phyloP scores from a whole-genome alignment of 495 filamentous ascomycete genomes.

The Talaromyces nanjingensis region DNA sequence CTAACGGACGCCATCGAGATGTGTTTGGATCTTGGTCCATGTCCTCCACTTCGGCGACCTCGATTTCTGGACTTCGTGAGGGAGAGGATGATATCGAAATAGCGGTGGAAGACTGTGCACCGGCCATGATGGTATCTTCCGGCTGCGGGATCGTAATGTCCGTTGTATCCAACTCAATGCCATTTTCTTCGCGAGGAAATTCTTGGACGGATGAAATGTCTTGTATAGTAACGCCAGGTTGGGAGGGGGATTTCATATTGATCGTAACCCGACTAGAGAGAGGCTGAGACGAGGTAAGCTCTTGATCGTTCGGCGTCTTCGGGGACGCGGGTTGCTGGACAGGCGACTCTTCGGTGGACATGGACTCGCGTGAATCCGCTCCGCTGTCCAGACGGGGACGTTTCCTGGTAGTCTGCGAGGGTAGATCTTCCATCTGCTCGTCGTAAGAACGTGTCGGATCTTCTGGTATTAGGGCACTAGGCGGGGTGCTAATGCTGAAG shows the following conservation, averaged over 20 bases:
- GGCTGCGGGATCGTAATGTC: constrained; percentile 6
- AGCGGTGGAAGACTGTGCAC: constrained; percentile 21
- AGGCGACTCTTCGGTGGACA: constrained; percentile 27
- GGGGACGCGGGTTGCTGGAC: constrained; percentile 11
- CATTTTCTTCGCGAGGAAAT: constrained; percentile 6
- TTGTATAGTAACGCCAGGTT: background rate
- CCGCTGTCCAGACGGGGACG: constrained; percentile 57
- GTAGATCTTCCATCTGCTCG: constrained; percentile 51
- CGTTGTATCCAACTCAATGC: constrained; percentile 14
- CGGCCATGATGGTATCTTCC: constrained; percentile 14
- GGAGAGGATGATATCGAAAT: constrained; percentile 46
- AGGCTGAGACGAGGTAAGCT: constrained; percentile 26
- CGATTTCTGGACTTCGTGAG: constrained; percentile 44
- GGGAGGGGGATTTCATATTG: constrained; percentile 40
- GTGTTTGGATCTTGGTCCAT: constrained; percentile 40
- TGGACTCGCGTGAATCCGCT: constrained; percentile 34
- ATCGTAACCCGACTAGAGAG: constrained; percentile 50
- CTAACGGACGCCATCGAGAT: constrained; percentile 39
- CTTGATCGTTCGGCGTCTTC: constrained; percentile 18
- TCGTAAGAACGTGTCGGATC: constrained; percentile 22
- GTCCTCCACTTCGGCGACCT: constrained; percentile 50
- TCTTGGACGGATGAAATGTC: background rate
- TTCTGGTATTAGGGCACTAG: constrained; percentile 28
- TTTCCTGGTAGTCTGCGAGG: constrained; percentile 50
- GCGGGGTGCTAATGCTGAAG: constrained; percentile 40